Conservation (phyloP, 495 filamentous ascomycete species). For the Niebla homalea region DNA sequence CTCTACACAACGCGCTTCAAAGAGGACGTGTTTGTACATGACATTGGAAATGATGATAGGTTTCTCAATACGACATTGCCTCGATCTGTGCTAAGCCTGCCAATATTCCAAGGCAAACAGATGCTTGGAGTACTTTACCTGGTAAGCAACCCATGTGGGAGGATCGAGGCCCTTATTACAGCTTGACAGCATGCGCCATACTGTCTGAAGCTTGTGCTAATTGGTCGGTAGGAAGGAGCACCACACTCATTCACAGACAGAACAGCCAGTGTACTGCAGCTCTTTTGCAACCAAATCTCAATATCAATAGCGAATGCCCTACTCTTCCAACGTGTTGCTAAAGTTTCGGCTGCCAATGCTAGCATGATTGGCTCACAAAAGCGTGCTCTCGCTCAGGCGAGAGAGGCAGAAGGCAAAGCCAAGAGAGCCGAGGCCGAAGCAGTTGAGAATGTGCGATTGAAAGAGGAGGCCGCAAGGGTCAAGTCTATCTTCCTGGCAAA, state of each 20-base stretch:
- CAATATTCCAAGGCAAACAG: constrained; percentile 66
- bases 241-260: constrained; percentile 79
- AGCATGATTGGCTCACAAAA: constrained; percentile 85
- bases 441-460: constrained; percentile 73
- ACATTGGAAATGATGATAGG: constrained; percentile 70
- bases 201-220: neutral
- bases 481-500: constrained; percentile 91
- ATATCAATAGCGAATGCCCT: constrained; percentile 82
- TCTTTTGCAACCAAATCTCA: constrained; percentile 79
- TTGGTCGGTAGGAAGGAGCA: constrained; percentile 43
- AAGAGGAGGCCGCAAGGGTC: constrained; percentile 81
- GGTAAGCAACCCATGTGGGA: constrained; percentile 3
- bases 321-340: constrained; percentile 67
- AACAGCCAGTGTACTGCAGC: constrained; percentile 69
- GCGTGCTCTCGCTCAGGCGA: constrained; percentile 62
- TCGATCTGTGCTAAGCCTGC: constrained; percentile 71
- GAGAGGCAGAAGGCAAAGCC: constrained; percentile 69
- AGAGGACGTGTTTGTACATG: constrained; percentile 71
- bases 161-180: too few species aligned
- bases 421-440: constrained; percentile 72
- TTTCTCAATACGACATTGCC: constrained; percentile 69
- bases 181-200: neutral
- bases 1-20: constrained; percentile 74
- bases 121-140: constrained; percentile 76
- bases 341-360: constrained; percentile 65